These are phyloP conservation scores for Antitrichia curtipendula DNA, from an alignment of 225 moss, liverwort and hornwort species.

Conservation along the genomic window DNA sequence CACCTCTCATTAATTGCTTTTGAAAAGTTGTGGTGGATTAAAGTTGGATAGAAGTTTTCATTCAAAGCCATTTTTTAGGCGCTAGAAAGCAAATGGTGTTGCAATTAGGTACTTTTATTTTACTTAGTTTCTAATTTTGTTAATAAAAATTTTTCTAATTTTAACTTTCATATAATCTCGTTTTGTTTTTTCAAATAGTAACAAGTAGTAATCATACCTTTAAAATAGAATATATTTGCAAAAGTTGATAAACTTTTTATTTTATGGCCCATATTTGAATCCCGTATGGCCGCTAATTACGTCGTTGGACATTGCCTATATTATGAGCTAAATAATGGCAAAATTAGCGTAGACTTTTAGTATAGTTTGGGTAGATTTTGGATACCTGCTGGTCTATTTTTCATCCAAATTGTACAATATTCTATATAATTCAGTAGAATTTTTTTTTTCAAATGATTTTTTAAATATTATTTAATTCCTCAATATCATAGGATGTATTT, in stretches of 20 bases:
- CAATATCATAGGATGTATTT: accelerated
- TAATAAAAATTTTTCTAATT: neutral
- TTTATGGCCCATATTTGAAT: neutral
- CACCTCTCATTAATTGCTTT: neutral
- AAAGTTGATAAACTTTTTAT: neutral
- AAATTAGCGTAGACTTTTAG: neutral
- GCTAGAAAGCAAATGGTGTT: accelerated
- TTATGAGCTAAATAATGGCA: neutral
- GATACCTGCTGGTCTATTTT: neutral
- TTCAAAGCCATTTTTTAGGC: neutral
- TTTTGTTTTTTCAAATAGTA: no score
- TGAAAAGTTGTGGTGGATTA: neutral
- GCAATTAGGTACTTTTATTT: neutral
- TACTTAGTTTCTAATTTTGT: neutral
- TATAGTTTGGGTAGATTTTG: neutral
- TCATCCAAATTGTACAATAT: neutral
- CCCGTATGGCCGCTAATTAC: accelerated
- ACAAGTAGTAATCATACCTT: neutral
- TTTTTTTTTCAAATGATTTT: neutral
- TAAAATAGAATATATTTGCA: neutral
- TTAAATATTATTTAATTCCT: neutral
- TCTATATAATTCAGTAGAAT: neutral
- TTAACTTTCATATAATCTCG: neutral
- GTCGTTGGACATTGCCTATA: accelerated
- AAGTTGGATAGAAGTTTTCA: neutral